Evolutionary conservation across 2,329 filamentous ascomycete genomes (phyloP).

Genomic region (Juglanconis oblonga): DNA sequence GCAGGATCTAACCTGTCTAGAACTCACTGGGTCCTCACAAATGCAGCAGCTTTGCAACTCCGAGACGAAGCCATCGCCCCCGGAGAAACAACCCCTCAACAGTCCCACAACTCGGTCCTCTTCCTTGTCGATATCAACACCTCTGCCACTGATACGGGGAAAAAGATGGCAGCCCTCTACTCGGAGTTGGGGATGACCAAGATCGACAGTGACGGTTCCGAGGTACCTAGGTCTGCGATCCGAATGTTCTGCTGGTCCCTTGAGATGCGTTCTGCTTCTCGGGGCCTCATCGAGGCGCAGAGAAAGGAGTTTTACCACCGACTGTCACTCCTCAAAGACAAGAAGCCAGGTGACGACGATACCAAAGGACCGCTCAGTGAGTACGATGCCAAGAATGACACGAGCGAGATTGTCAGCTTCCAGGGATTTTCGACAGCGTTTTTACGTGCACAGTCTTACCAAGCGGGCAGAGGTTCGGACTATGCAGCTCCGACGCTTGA

Average conservation of each 20-base stretch:
- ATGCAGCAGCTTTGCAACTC: neutral
- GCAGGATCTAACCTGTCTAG: too few relatives aligned
- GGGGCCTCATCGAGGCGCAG: neutral
- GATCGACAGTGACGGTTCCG: neutral
- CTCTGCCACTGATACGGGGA: neutral
- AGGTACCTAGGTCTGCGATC: neutral
- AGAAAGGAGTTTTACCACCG: neutral
- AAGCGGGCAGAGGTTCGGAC: too few relatives aligned
- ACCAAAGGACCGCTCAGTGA: neutral
- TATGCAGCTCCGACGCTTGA: neutral
- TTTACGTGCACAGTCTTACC: too few relatives aligned
- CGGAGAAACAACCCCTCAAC: neutral
- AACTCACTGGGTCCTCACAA: neutral
- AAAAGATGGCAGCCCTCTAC: neutral
- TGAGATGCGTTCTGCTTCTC: neutral
- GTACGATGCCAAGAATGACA: neutral
- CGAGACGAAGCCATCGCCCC: neutral
- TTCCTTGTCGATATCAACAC: neutral
- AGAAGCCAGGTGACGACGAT: too few relatives aligned
- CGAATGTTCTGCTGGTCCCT: slow-evolving; percentile 3
- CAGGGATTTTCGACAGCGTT: neutral
- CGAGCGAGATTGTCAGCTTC: neutral
- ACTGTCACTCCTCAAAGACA: neutral
- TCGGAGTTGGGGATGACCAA: neutral
- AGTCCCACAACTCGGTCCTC: neutral